A percentile compares a stretch with the other conserved stretches of the same genome.
Evolutionary conservation across 2,329 filamentous ascomycete species (phyloP).

Genomic region (Trichoderma koningii): DNA sequence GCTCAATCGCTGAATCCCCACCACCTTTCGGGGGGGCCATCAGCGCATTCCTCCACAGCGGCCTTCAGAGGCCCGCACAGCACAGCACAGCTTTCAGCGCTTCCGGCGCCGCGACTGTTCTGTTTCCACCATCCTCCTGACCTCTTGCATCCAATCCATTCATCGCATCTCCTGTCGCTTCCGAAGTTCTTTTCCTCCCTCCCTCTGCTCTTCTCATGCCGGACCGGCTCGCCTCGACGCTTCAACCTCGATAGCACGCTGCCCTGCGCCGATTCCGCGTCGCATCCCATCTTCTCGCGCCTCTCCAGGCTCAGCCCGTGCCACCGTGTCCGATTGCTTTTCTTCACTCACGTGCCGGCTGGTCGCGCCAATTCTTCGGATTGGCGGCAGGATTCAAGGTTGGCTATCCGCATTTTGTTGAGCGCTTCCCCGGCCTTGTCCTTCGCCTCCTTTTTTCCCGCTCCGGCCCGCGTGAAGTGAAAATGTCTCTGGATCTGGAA

Average conservation of each 20-base stretch:
- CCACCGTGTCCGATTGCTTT: not conserved
- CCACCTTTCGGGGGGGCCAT: not conserved
- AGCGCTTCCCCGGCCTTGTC: not conserved
- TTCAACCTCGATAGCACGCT: constrained; percentile 5
- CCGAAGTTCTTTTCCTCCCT: not conserved
- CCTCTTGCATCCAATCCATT: not conserved
- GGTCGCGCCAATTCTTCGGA: constrained; percentile 25
- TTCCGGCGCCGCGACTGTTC: not conserved
- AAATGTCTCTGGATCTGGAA: constrained; percentile 75
- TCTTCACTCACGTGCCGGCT: constrained; percentile 22
- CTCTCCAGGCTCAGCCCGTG: not conserved
- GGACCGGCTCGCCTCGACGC: not conserved
- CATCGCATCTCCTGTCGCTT: constrained; percentile 3
- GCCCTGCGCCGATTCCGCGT: constrained; percentile 1
- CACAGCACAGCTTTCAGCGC: constrained; percentile 16
- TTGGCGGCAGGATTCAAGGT: not conserved
- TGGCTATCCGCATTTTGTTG: constrained; percentile 5
- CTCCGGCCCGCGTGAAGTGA: constrained; percentile 27
- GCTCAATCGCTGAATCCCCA: constrained; percentile 13
- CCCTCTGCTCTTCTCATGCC: constrained; percentile 7
- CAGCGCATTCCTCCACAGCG: constrained; percentile 8
- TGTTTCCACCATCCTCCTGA: constrained; percentile 12
- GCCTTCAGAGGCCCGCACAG: constrained; percentile 14
- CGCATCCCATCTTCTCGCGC: not conserved
- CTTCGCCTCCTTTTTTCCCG: constrained; percentile 13